phyloP scores from a whole-genome alignment of 495 filamentous ascomycete species.

The Trichocladium antarcticum region DNA sequence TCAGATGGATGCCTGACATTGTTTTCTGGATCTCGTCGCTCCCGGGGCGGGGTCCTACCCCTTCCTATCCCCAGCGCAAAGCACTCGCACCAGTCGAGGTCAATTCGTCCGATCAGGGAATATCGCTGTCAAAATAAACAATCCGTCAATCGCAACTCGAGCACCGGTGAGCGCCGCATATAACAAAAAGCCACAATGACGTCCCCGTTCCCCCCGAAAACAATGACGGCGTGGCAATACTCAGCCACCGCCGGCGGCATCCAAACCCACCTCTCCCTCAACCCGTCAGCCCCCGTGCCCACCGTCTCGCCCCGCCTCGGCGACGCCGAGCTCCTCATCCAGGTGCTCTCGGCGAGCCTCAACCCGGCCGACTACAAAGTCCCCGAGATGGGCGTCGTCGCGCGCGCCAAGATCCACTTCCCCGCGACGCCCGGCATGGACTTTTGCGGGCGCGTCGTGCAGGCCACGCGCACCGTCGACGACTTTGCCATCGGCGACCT shows the following conservation, averaged over 20 bases:
- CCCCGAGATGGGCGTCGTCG: slow-evolving; percentile 41
- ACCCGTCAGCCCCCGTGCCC: slow-evolving; percentile 34
- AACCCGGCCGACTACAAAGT: slow-evolving; percentile 68
- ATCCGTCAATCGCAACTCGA: too few species aligned
- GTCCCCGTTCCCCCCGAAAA: slow-evolving; percentile 15
- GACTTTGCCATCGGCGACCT: slow-evolving; percentile 39
- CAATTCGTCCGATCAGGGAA: too few species aligned
- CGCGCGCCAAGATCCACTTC: slow-evolving; percentile 28
- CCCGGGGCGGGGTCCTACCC: too few species aligned
- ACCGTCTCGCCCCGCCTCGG: slow-evolving; percentile 22
- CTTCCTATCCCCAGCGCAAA: too few species aligned
- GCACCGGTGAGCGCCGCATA: too few species aligned
- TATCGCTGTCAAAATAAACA: too few species aligned
- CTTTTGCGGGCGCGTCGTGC: slow-evolving; percentile 49
- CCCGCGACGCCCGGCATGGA: slow-evolving; percentile 52
- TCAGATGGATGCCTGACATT: too few species aligned
- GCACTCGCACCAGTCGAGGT: too few species aligned
- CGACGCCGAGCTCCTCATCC: slow-evolving; percentile 42
- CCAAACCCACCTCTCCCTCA: slow-evolving; percentile 46
- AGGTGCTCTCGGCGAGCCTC: slow-evolving; percentile 43
- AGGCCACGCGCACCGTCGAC: slow-evolving; percentile 25
- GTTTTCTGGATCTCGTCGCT: too few species aligned
- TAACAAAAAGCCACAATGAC: background rate
- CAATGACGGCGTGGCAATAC: slow-evolving; percentile 58
- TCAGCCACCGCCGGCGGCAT: slow-evolving; percentile 37